Percentiles rank a stretch among this genome's conserved stretches.
Conservation (phyloP, 2,329 filamentous ascomycete species). For the Colletotrichum sp. region DNA sequence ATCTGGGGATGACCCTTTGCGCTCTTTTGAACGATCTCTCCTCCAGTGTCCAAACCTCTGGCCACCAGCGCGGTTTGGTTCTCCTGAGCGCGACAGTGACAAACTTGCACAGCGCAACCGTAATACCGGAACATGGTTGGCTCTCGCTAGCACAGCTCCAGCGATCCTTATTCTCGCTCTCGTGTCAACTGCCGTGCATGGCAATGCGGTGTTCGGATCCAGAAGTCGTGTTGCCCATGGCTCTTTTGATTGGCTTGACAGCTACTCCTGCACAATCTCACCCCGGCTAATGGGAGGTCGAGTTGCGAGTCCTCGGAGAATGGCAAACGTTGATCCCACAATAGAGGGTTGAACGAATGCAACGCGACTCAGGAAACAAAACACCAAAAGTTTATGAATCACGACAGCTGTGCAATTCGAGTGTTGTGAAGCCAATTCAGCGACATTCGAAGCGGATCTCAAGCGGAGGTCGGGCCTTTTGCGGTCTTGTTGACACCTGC, state of each 20-base stretch:
- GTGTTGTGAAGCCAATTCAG: background rate
- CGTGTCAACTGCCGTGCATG: background rate
- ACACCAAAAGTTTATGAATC: background rate
- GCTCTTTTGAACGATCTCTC: background rate
- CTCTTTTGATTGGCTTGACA: background rate
- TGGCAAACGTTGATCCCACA: background rate
- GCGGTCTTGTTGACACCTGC: background rate
- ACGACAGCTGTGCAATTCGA: background rate
- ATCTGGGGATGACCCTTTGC: background rate
- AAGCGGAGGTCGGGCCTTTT: conserved; percentile 5
- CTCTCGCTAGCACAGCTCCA: background rate
- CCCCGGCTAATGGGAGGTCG: background rate
- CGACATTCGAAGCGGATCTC: background rate
- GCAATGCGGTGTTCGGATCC: background rate
- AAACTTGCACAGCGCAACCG: background rate
- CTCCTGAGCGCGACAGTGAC: background rate
- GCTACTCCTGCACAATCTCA: background rate
- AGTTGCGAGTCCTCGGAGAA: background rate
- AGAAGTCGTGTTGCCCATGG: background rate
- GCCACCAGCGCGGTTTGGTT: background rate
- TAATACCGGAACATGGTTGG: background rate
- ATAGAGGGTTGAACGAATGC: background rate
- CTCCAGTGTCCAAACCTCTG: background rate
- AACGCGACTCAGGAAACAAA: background rate
- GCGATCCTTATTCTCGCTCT: background rate